These are phyloP conservation scores for Pleurotus djamor DNA, from an alignment of 768 basidiomycete species.

Conservation along the genomic window DNA sequence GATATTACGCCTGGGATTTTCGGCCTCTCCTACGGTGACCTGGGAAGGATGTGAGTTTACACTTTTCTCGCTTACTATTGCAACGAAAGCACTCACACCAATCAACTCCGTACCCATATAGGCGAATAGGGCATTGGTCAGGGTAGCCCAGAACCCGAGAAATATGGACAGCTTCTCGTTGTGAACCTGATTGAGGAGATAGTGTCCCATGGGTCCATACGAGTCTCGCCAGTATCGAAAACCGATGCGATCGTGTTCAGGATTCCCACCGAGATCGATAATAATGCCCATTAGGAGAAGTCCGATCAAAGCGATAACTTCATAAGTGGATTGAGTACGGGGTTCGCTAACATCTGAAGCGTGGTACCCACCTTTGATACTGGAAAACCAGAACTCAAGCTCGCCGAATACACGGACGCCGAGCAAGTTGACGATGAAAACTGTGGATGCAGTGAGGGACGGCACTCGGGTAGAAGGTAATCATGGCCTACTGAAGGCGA, in stretches of 20 bases:
- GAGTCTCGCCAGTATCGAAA: slow-evolving; percentile 49
- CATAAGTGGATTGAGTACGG: neutral
- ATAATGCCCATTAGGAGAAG: slow-evolving; percentile 60
- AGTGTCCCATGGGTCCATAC: slow-evolving; percentile 56
- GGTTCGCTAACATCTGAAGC: slow-evolving; percentile 7
- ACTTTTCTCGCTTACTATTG: no score
- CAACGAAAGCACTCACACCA: slow-evolving; percentile 44
- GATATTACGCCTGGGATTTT: slow-evolving; percentile 74
- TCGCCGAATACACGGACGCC: slow-evolving; percentile 70
- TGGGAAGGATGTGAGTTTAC: neutral
- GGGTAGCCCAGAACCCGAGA: slow-evolving; percentile 69
- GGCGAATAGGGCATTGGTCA: slow-evolving; percentile 73
- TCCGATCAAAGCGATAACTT: slow-evolving; percentile 44
- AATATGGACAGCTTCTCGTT: slow-evolving; percentile 50
- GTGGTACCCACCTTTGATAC: slow-evolving; percentile 56
- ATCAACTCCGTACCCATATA: slow-evolving; percentile 78
- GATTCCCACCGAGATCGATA: slow-evolving; percentile 59
- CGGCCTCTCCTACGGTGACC: slow-evolving; percentile 54
- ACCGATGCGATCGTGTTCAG: slow-evolving; percentile 42
- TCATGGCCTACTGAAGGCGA: slow-evolving; percentile 44
- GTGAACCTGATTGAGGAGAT: slow-evolving; percentile 46
- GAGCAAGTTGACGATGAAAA: slow-evolving; percentile 55
- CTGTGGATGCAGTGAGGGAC: slow-evolving; percentile 20
- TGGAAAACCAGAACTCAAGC: slow-evolving; percentile 73
- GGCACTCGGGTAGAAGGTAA: neutral